Conservation (phyloP, 345 rosid species). For the Boechera stricta region DNA sequence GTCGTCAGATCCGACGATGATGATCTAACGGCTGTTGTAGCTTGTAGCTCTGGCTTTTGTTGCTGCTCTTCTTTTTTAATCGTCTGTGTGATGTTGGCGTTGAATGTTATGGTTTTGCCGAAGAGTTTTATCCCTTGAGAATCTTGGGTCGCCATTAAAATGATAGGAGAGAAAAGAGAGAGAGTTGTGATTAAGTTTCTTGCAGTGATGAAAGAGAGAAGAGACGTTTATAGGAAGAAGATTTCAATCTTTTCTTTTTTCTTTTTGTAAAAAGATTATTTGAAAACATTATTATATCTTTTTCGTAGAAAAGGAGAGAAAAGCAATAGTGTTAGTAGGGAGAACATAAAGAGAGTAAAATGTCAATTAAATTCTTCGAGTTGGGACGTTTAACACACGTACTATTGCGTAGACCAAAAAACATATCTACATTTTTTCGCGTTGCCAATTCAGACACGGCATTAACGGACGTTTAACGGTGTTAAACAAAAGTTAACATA, state of each 20-base stretch:
- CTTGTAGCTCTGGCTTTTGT: conserved; percentile 41
- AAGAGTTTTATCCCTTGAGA: conserved; percentile 84
- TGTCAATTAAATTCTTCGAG: too few relatives aligned
- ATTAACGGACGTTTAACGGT: too few relatives aligned
- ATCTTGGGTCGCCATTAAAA: conserved; percentile 58
- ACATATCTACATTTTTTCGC: too few relatives aligned
- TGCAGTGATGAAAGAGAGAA: conserved; percentile 37
- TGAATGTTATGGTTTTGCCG: conserved; percentile 74
- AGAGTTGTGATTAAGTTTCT: conserved; percentile 36
- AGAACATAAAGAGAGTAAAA: conserved; percentile 6
- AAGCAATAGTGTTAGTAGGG: conserved; percentile 43
- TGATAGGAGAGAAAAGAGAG: background rate
- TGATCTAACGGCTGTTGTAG: conserved; percentile 36
- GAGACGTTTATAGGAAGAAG: conserved; percentile 29
- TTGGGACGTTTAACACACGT: too few relatives aligned
- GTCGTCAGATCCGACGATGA: conserved; percentile 47
- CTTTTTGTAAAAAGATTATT: background rate
- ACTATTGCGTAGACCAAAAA: too few relatives aligned
- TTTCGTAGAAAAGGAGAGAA: conserved; percentile 44
- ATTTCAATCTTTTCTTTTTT: conserved; percentile 1
- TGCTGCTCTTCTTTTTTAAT: conserved; percentile 52
- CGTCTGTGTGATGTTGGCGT: conserved; percentile 47
- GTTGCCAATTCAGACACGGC: too few relatives aligned
- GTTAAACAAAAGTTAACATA: too few relatives aligned
- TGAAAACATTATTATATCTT: conserved; percentile 33